Conservation (phyloP, 106 monocot genomes). For the Chionographis japonica region DNA sequence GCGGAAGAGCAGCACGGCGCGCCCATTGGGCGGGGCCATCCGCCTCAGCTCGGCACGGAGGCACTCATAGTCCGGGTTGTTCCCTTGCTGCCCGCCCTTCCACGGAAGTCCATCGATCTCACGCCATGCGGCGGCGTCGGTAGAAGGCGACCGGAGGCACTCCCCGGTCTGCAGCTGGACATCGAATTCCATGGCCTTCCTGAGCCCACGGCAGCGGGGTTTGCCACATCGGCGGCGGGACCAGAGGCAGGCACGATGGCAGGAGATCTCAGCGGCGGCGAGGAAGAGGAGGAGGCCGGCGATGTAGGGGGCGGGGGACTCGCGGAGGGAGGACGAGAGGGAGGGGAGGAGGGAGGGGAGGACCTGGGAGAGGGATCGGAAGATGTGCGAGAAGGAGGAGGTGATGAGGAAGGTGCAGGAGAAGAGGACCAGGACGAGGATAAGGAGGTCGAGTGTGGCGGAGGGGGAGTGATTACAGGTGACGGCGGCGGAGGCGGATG, state of each 20-base stretch:
- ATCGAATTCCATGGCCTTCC: conserved; percentile 77
- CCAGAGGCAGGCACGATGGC: neutral
- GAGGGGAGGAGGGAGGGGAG: conserved; percentile 18
- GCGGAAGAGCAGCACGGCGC: conserved; percentile 85
- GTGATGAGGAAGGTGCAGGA: conserved; percentile 65
- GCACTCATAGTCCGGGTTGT: conserved; percentile 88
- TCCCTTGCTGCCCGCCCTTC: conserved; percentile 84
- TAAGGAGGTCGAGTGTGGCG: conserved; percentile 58
- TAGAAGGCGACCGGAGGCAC: conserved; percentile 7
- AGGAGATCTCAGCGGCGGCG: conserved; percentile 21
- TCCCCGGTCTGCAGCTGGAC: conserved; percentile 87
- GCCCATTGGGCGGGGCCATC: conserved; percentile 81
- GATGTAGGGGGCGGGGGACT: conserved; percentile 24
- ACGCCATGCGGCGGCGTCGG: conserved; percentile 40
- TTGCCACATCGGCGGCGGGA: conserved; percentile 47
- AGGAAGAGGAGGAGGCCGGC: conserved; percentile 24
- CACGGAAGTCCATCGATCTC: conserved; percentile 85
- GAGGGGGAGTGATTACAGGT: conserved; percentile 47
- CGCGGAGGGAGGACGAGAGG: neutral
- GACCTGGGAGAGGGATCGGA: conserved; percentile 33
- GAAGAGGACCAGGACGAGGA: conserved; percentile 66
- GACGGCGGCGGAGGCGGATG: neutral
- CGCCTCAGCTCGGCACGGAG: conserved; percentile 63
- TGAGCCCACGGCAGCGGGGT: conserved; percentile 53
- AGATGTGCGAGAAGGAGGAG: conserved; percentile 57